Base-by-base conservation (phyloP, 1,284 basidiomycete species). In the Phylloporus sp. region DNA sequence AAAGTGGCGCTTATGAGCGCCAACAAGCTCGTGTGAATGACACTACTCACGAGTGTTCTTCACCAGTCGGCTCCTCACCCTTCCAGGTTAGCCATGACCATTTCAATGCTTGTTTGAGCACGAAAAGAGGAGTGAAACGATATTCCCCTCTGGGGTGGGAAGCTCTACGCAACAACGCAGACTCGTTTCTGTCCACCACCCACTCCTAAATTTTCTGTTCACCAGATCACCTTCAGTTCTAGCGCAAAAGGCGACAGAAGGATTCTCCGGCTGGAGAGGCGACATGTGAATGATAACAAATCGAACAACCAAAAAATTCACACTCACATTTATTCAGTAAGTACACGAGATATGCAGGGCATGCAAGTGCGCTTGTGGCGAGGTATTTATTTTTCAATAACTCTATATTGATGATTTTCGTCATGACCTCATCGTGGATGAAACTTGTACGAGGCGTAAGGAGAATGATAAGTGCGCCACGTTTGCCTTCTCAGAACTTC, bases 281-380 rank as follows among this genome's bases (percentile, higher is more conserved):
- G 25, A 1, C 3, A 14, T 11, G 15, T 63, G 25, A 63, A 20
- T 23, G 27, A 63, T 3, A 17, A 25, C 25, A 12, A 12, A 25
- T 1, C 10, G 7, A 53, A n/a, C 37, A 4, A 32, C 63, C 35
- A 5, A 5, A 25, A 58, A 6, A 25, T n/a, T 53, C 5, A 10
- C 5, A 5, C 56, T 35, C 47, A 75, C 71, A 59, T 43, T 63
- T 69, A 41, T 75, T 59, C 17, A 66, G 73, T 7, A 76, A 47
- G 27, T 69, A 75, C 7, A 73, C 27, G 8, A 71, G 69, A 58
- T 73, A 76, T 7, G 68, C 73, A 14, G 74, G 65, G 29, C 73
- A 73, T 27, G 53, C 63, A 4, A 75, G 19, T 5, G 55, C 61
- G 25, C 29, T 68, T 20, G 61, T 70, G 43, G 76, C 71, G 37